Evolutionary conservation across 1,139 yeast species (phyloP), one percentile per base, ranked within the genome.

Genomic region (Geotrichum histeridarum): DNA sequence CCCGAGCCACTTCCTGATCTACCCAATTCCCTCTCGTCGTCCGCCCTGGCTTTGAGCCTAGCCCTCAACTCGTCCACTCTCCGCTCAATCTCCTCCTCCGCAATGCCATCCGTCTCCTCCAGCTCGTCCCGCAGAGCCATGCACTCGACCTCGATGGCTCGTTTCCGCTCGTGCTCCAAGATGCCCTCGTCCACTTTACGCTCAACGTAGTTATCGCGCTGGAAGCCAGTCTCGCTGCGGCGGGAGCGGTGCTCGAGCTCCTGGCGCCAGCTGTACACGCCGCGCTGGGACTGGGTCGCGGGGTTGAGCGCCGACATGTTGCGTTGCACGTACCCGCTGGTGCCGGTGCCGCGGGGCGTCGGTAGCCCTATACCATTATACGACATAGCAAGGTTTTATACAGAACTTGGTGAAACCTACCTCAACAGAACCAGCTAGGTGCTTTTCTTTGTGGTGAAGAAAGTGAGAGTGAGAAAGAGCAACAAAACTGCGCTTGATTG

Each of bases 341-440:
- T 85, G 0, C 88, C 88, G 0, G 86, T 74, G 0, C 94, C 94
- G 54, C 88, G 71, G 0, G 86, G 81, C 0, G 84, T 79, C 48
- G 75, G 76, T 31, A 84, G 72, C 0, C 90, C 90, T 50, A 85
- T 77, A 17, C 87, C 85, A 67, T 82, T 83, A 65, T 81, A 82
- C 18, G 86, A 80, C 88, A 83, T 83, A 30, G 27, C 27, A 22
- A 22, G 5, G 27, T 22, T 22, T n/a, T 3, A 22, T 22, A 22
- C 3, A 22, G 27, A 5, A 22, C 27, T 22, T 22, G 27, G 27
- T 22, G n/a, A 22, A 22, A 22, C 14, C 11, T 42, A 27, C 33
- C 17, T 6, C 36, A n/a, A n/a, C n/a, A n/a, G n/a, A n/a, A n/a
- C n/a, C n/a, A n/a, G n/a, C n/a, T n/a, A n/a, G n/a, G n/a, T n/a